phyloP scores from a whole-genome alignment of 371 early-diverging fungal genomes.

The Actinomortierella wolfii region DNA sequence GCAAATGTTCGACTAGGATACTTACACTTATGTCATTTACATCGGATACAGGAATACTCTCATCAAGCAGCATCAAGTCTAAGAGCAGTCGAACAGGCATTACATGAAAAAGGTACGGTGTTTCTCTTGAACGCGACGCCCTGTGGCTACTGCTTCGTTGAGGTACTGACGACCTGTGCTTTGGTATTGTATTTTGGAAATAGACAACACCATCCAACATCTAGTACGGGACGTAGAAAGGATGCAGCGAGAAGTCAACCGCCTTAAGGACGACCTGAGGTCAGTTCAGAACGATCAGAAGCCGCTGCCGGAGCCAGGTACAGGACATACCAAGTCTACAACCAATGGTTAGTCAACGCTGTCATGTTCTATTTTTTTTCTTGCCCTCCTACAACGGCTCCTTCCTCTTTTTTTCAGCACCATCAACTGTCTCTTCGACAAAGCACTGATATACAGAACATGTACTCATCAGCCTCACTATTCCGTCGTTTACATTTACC shows the following conservation, averaged over 20 bases:
- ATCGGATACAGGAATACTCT: slow-evolving; percentile 24
- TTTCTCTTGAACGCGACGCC: neutral
- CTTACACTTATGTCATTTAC: neutral
- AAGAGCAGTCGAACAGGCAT: slow-evolving; percentile 39
- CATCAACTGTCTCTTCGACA: slow-evolving; percentile 2
- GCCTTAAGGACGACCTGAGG: slow-evolving; percentile 44
- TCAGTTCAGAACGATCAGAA: slow-evolving; percentile 40
- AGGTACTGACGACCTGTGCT: neutral
- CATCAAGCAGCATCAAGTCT: slow-evolving; percentile 42
- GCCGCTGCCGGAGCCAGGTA: slow-evolving; percentile 49
- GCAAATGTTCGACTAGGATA: neutral
- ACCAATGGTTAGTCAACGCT: slow-evolving; percentile 23
- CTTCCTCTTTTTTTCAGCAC: slow-evolving; percentile 23
- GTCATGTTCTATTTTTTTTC: too few species aligned
- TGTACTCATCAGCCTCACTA: slow-evolving; percentile 12
- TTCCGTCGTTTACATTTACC: slow-evolving; percentile 25
- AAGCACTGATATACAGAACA: slow-evolving; percentile 1
- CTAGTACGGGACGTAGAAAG: slow-evolving; percentile 39
- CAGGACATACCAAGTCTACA: slow-evolving; percentile 34
- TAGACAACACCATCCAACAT: slow-evolving; percentile 45
- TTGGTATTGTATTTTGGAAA: neutral
- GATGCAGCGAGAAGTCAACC: slow-evolving; percentile 36
- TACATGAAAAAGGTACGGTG: slow-evolving; percentile 42
- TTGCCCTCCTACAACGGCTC: neutral
- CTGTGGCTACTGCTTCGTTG: neutral